Conservation (phyloP, 108 stramenopile species). For the Bacterosira constricta region DNA sequence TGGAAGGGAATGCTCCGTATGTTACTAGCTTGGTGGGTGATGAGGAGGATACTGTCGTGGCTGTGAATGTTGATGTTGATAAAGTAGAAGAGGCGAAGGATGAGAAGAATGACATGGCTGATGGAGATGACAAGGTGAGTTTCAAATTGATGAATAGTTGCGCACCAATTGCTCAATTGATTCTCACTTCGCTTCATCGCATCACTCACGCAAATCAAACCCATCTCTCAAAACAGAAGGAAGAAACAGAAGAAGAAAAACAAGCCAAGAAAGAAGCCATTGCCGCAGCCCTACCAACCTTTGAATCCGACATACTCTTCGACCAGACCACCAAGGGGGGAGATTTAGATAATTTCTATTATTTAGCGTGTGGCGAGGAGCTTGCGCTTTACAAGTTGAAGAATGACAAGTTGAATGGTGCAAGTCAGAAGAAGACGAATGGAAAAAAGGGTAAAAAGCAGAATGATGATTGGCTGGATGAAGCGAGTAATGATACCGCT, state of each 20-base stretch:
- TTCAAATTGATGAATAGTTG: neutral
- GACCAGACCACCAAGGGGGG: constrained; percentile 26
- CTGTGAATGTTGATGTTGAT: neutral
- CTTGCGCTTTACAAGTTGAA: constrained; percentile 26
- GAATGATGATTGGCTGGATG: constrained; percentile 15
- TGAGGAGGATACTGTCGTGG: constrained; percentile 15
- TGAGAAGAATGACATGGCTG: constrained; percentile 2
- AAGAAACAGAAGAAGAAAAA: constrained; percentile 16
- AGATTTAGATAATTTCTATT: constrained; percentile 76
- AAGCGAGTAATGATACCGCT: neutral
- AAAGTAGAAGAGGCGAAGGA: constrained; percentile 1
- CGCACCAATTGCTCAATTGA: too few relatives aligned
- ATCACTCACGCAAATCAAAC: too few relatives aligned
- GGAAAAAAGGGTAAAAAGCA: neutral
- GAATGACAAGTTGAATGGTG: neutral
- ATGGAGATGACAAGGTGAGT: neutral
- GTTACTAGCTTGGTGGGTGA: constrained; percentile 44
- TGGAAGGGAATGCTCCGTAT: constrained; percentile 79
- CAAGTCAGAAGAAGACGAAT: neutral
- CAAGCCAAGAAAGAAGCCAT: constrained; percentile 33
- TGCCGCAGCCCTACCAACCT: constrained; percentile 14
- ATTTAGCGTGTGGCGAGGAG: constrained; percentile 76
- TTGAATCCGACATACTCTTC: constrained; percentile 37
- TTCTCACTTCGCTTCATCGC: too few relatives aligned
- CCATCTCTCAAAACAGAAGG: constrained; percentile 8